These are phyloP conservation scores for Globisporangium spiculum DNA, from an alignment of 352 stramenopile species.

Conservation along the genomic window DNA sequence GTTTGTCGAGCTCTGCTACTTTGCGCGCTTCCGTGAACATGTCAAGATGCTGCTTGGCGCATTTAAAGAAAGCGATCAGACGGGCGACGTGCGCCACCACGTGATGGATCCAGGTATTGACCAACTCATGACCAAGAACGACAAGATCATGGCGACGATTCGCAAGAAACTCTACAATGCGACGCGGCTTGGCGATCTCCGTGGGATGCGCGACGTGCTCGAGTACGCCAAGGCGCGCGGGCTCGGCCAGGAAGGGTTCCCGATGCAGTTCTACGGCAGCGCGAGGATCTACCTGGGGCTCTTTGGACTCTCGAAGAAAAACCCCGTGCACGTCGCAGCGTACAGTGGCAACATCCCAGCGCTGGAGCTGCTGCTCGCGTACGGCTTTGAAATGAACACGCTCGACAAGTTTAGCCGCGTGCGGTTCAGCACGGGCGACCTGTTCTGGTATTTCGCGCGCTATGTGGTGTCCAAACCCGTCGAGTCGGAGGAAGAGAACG, in stretches of 20 bases:
- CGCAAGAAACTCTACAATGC: conserved; percentile 75
- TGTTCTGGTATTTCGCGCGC: conserved; percentile 80
- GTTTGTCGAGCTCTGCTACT: conserved; percentile 63
- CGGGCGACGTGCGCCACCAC: conserved; percentile 63
- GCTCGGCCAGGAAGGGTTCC: conserved; percentile 50
- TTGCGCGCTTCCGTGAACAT: conserved; percentile 77
- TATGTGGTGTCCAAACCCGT: conserved; percentile 61
- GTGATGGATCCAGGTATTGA: conserved; percentile 51
- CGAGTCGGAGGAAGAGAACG: conserved; percentile 54
- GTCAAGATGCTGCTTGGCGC: conserved; percentile 83
- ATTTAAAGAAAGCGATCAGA: conserved; percentile 81
- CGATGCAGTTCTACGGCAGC: conserved; percentile 46
- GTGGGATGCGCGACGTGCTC: conserved; percentile 60
- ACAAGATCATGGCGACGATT: conserved; percentile 51
- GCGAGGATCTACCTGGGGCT: conserved; percentile 48
- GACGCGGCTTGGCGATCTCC: conserved; percentile 57
- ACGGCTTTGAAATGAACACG: conserved; percentile 58
- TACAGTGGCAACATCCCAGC: conserved; percentile 72
- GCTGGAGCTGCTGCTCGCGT: conserved; percentile 47
- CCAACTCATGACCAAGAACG: conserved; percentile 53
- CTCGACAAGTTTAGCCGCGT: conserved; percentile 81
- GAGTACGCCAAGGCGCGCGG: conserved; percentile 45
- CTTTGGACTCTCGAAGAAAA: conserved; percentile 72
- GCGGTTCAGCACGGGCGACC: conserved; percentile 73
- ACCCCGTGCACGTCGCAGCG: conserved; percentile 74